Evolutionary conservation across 2,329 filamentous ascomycete species (phyloP), one percentile per base, ranked within the genome.

Genomic region (Ampelomyces quisqualis): DNA sequence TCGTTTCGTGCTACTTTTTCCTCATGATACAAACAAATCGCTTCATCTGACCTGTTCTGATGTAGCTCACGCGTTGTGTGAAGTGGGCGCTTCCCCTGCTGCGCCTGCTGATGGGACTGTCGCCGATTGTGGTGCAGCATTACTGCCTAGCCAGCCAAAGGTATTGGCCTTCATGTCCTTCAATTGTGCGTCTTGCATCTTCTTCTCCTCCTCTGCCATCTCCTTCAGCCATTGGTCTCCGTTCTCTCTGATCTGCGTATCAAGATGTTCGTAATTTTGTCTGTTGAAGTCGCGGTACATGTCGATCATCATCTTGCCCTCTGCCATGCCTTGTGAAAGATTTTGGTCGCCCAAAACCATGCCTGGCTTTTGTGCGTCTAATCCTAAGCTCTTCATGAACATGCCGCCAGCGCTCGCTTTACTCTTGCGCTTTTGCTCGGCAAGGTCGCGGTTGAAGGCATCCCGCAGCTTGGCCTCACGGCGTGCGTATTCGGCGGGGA

Each of bases 261-360:
- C 91, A 48, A 97, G 78, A 55, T 84, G 73, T 74, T 95, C 82
- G 71, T 97, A 98, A 70, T 90, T 86, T 68, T 85, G 85, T 72
- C 90, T 87, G 22, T 93, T 93, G 34, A 90, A 81, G 73, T 98
- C 93, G 34, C 93, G 84, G 35, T 93, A 90, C 68, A 95, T 84
- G 64, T 98, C 93, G 71, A 90, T 90, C 53, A 96, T 76, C 88
- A 97, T 96, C 80, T 97, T 98, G 58, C 91, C 93, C 70, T 95
- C 84, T 2, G 86, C 84, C 47, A 93, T 81, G 9, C 87, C 89
- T 65, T 95, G 88, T 2, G 79, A 77, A 1, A 86, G 78, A 55
- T 78, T 82, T 49, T 81, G 68, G 42, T 70, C 67, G 9, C 63
- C 64, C 9, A 73, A 58, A 3, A 72, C 85, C 60, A 77, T 70